Evolutionary conservation across 2,329 filamentous ascomycete species (phyloP), one percentile per base, ranked within the genome.

Genomic region (Aspergillus sergii): DNA sequence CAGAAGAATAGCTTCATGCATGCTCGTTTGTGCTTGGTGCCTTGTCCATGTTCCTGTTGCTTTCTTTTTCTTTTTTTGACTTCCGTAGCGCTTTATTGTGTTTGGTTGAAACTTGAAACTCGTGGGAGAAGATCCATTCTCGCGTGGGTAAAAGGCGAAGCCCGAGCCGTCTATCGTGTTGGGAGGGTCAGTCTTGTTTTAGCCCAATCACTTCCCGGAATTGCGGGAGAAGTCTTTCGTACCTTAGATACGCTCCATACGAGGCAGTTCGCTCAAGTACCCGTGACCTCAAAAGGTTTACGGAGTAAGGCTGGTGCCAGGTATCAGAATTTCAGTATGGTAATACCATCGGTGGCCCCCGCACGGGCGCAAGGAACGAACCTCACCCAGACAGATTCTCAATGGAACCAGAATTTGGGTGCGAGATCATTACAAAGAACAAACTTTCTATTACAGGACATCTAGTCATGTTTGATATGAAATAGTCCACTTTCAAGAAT

Each of bases 71-170:
- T 32, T 32, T 41, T 48, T 55, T 43, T 41, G n/a, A 32, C 30
- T 54, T 54, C 50, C 50, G 19, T 10, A 36, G 51, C 19, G 45
- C 21, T 56, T 34, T 23, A n/a, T 46, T 54, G 51, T 54, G 32
- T 60, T 62, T 62, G 55, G 60, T 36, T 51, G 21, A 50, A 19
- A 39, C 60, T 36, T 45, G 21, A 50, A 19, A 39, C 60, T 60
- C 61, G 61, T 66, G 57, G 59, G 39, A 62, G 57, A 54, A 62
- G 59, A 60, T 63, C 64, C 64, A 63, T 68, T 59, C 59, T 64
- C 61, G 64, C 63, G 63, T 67, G 63, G 61, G 54, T 57, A 57
- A 54, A 41, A 58, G 48, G n/a, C 43, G 41, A 60, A 46, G 50
- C 41, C 58, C 58, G 61, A 59, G 39, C 61, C 59, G 56, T 62